phyloP scores from a whole-genome alignment of 1,139 yeast genomes.

The Maudiozyma humilis region DNA sequence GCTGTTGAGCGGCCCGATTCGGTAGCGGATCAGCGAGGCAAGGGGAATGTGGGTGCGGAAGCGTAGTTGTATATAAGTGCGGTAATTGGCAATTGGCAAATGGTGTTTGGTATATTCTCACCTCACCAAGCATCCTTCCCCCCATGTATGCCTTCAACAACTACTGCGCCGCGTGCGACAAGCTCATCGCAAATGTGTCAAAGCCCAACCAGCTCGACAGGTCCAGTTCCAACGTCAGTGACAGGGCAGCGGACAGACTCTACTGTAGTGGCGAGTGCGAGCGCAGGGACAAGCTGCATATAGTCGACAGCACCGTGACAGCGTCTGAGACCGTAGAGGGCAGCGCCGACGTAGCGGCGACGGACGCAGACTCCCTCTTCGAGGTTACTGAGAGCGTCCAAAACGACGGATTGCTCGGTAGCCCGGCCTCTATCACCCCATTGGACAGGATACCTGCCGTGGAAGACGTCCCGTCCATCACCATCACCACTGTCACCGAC shows the following conservation, averaged over 20 bases:
- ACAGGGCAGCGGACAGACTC: constrained; percentile 16
- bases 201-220: not conserved
- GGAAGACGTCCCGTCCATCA: constrained; percentile 2
- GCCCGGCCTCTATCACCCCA: not conserved
- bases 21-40: too few species aligned
- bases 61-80: not conserved
- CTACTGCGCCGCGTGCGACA: constrained; percentile 59
- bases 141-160: constrained; percentile 44
- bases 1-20: not conserved
- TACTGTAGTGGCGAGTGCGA: constrained; percentile 59
- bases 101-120: not conserved
- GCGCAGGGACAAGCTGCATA: constrained; percentile 33
- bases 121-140: constrained; percentile 1
- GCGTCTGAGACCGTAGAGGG: not conserved
- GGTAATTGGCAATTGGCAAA: too few species aligned
- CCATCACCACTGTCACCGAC: constrained; percentile 3
- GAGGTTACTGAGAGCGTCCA: not conserved
- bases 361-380: too few species aligned
- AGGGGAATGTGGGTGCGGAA: not conserved
- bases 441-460: not conserved
- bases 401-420: not conserved
- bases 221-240: constrained; percentile 1
- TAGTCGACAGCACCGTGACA: not conserved
- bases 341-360: too few species aligned
- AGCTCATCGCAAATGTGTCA: constrained; percentile 36